Conservation (phyloP, 257 asterid species). For the Solanum tacnaense region DNA sequence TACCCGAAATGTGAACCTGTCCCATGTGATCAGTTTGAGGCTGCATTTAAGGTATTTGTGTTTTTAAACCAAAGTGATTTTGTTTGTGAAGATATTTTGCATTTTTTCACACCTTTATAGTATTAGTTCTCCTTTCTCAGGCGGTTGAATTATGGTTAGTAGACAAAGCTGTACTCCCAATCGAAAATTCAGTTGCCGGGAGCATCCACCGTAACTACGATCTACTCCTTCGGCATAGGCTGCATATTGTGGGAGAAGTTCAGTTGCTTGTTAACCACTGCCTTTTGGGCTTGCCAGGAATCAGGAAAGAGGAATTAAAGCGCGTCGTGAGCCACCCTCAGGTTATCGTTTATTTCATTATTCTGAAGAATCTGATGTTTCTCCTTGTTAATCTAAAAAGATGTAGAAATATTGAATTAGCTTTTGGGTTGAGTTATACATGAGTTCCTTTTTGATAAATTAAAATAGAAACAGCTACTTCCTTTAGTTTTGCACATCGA, state of each 20-base stretch:
- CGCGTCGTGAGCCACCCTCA: slow-evolving; percentile 84
- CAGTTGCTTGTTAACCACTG: slow-evolving; percentile 68
- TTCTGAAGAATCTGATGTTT: not conserved
- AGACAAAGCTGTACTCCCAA: slow-evolving; percentile 90
- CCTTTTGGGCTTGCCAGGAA: slow-evolving; percentile 84
- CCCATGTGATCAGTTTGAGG: slow-evolving; percentile 86
- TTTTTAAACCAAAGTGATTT: not conserved
- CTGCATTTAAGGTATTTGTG: slow-evolving; percentile 59
- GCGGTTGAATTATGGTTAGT: slow-evolving; percentile 97
- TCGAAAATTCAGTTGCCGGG: slow-evolving; percentile 92
- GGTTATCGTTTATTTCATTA: slow-evolving; percentile 30
- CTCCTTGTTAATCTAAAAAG: not conserved
- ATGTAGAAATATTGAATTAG: not conserved
- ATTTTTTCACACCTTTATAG: slow-evolving; percentile 1
- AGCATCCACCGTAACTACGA: slow-evolving; percentile 93
- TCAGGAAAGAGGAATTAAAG: slow-evolving; percentile 65
- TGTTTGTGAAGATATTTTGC: not conserved
- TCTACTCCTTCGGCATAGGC: slow-evolving; percentile 77
- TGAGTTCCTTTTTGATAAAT: not conserved
- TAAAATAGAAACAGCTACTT: not conserved
- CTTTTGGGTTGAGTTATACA: not conserved
- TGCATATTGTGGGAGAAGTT: slow-evolving; percentile 95
- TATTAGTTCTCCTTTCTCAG: slow-evolving; percentile 27
- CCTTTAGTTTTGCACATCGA: not conserved
- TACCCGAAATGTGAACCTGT: slow-evolving; percentile 88